A percentile compares a stretch with the other conserved stretches of the same genome.
Conservation (phyloP, 306 rosid species). For the Acmispon strigosus region DNA sequence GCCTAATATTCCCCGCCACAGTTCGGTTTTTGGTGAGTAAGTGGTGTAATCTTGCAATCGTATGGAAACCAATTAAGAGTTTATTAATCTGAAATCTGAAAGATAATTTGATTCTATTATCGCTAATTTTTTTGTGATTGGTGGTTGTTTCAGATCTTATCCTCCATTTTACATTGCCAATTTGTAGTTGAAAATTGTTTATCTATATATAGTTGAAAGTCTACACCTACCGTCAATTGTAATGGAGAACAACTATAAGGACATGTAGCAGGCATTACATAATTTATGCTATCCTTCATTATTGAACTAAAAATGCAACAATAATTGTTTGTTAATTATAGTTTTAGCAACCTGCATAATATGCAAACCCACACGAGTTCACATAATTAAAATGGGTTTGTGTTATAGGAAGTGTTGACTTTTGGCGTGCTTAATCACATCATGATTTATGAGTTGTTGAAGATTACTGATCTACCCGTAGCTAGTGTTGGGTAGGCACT, state of each 20-base stretch:
- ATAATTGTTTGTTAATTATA: background rate
- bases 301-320: background rate
- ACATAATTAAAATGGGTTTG: background rate
- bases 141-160: background rate
- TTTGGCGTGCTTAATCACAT: background rate
- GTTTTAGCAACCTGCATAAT: background rate
- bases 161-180: background rate
- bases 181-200: background rate
- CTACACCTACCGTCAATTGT: background rate
- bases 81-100: background rate
- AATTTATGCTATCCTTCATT: background rate
- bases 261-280: background rate
- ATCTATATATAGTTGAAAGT: background rate
- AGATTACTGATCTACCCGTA: background rate
- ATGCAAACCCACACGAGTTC: background rate
- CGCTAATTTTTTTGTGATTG: background rate
- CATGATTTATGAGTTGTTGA: background rate
- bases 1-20: background rate
- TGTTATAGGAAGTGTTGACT: background rate
- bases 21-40: background rate
- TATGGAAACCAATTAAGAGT: slow-evolving; percentile 9
- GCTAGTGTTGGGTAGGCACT: background rate
- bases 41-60: background rate
- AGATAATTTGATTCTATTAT: background rate
- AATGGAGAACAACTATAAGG: background rate